phyloP scores from a whole-genome alignment of 140 eudicot genomes.

The Flaveria floridana region DNA sequence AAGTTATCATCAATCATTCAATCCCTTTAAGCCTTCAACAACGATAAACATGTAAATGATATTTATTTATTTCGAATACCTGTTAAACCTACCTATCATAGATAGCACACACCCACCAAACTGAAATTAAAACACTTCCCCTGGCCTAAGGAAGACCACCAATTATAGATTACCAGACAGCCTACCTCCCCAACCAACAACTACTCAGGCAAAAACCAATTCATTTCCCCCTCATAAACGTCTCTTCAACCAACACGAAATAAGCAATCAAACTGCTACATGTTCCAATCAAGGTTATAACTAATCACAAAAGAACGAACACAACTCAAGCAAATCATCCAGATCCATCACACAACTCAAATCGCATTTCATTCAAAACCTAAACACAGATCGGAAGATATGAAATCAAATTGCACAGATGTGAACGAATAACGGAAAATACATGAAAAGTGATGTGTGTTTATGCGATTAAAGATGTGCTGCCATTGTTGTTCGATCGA shows the following conservation, averaged over 20 bases:
- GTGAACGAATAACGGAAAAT: not conserved
- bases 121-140: constrained; percentile 16
- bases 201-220: not conserved
- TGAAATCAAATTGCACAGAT: not conserved
- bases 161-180: constrained; percentile 27
- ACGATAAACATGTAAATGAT: not conserved
- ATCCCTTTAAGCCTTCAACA: constrained; percentile 11
- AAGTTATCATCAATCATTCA: not conserved
- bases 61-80: not conserved
- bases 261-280: constrained; percentile 4
- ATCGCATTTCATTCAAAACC: constrained; percentile 15
- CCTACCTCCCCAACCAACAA: constrained; percentile 35
- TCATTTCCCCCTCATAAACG: constrained; percentile 9
- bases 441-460: constrained; percentile 3
- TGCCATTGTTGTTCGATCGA: constrained; percentile 22
- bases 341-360: constrained; percentile 15
- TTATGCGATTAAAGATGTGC: constrained; percentile 25
- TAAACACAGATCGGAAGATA: not conserved
- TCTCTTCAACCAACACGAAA: constrained; percentile 23
- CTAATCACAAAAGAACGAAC: not conserved
- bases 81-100: constrained; percentile 31
- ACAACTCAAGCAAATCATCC: not conserved
- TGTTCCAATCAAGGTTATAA: constrained; percentile 14
- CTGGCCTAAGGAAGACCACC: constrained; percentile 8
- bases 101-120: constrained; percentile 24